A percentile compares a stretch with the other conserved stretches of the same genome.
Conservation (phyloP, 2,329 filamentous ascomycete genomes). For the Trichoderma polysporum region DNA sequence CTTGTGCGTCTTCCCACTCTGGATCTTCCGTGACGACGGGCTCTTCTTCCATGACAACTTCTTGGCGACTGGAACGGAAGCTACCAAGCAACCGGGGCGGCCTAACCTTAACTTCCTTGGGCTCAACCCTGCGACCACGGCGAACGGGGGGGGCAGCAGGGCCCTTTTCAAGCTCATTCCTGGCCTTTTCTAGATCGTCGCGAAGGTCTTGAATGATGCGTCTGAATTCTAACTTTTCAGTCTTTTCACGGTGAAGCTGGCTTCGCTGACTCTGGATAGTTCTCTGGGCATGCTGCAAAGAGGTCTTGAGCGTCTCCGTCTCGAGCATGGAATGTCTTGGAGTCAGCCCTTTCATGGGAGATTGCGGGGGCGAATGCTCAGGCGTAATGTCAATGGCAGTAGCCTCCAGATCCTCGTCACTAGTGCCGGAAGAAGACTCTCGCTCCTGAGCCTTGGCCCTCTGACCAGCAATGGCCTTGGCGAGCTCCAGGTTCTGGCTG, state of each 20-base stretch:
- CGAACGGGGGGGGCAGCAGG: conserved; percentile 48
- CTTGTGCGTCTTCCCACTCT: conserved; percentile 81
- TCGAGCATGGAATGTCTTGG: conserved; percentile 91
- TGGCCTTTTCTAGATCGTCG: conserved; percentile 79
- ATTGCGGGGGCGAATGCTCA: conserved; percentile 86
- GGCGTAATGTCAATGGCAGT: conserved; percentile 71
- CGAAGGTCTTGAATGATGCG: conserved; percentile 93
- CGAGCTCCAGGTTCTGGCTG: conserved; percentile 86
- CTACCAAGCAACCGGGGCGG: conserved; percentile 74
- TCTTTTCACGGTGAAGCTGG: conserved; percentile 96
- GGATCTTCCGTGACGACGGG: conserved; percentile 69
- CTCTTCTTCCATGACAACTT: conserved; percentile 71
- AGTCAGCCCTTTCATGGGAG: conserved; percentile 81
- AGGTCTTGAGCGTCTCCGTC: conserved; percentile 91
- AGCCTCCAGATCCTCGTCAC: conserved; percentile 63
- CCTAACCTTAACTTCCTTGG: conserved; percentile 80
- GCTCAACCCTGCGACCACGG: conserved; percentile 62
- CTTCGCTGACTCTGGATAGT: conserved; percentile 96
- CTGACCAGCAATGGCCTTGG: conserved; percentile 74
- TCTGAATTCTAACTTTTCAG: conserved; percentile 93
- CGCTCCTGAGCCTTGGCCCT: conserved; percentile 66
- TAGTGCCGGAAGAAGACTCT: conserved; percentile 57
- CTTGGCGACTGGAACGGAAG: conserved; percentile 70
- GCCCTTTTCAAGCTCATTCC: conserved; percentile 47
- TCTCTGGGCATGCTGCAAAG: conserved; percentile 87